Base-by-base conservation (phyloP, 805 yeast species). In the Candida hungchunana region DNA sequence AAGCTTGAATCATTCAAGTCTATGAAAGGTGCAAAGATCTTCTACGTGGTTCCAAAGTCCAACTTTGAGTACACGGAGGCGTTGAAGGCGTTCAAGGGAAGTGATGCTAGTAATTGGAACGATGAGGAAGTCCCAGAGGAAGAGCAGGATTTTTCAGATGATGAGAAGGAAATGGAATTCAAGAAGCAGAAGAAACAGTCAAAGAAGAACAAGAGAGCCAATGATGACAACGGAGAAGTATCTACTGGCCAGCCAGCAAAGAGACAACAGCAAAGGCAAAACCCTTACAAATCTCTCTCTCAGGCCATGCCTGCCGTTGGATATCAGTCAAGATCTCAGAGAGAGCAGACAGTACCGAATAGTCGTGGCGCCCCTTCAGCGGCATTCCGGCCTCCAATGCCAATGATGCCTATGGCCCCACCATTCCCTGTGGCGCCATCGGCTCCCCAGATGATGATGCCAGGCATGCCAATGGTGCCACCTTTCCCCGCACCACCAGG, bases 141-240 rank as follows among this genome's bases (percentile, higher is more conserved):
- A 20, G 97, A 93, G 57, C 95, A 86, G 57, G 97, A 90, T 55
- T 90, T 81, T 48, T 85, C 96, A 2, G 97, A 93, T 57, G 97
- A 93, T 59, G 97, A 90, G 55, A 75, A 75, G 42, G 97, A 93
- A 57, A 73, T 77, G 48, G 80, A 75, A 23, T 75, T 74, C 29
- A 89, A 82, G 54, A 74, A 71, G 35, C 59, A 68, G 16, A 79
- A 72, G 56, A 85, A 82, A 60, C 76, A 73, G 48, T 16, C 39
- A 17, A 39, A 36, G 18, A 39, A 70, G 67, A 42, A 69, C 64
- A 42, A 67, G 62, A 38, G 14, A 10, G 26, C 6, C n/a, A 6
- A 9, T 18, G 6, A n/a, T n/a, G n/a, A n/a, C n/a, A n/a, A n/a
- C n/a, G n/a, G n/a, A n/a, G n/a, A n/a, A n/a, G n/a, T n/a, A n/a